A percentile compares a stretch with the other conserved stretches of the same genome.
These are phyloP conservation scores for Lachnellula subtilissima DNA, from an alignment of 2,329 filamentous ascomycete species.

Conservation along the genomic window DNA sequence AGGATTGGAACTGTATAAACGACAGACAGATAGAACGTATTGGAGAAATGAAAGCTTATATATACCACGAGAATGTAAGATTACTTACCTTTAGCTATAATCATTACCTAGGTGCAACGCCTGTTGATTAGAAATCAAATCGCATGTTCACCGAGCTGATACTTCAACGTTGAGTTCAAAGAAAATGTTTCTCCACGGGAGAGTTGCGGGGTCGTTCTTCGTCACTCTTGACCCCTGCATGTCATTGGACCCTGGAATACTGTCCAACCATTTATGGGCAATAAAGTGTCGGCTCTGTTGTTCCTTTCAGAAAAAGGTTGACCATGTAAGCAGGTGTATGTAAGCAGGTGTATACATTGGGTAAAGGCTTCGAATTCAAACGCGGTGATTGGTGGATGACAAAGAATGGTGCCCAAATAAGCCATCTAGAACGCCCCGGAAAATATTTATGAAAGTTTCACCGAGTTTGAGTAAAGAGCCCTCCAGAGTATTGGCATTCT, in stretches of 20 bases:
- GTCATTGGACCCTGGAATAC: too few species aligned
- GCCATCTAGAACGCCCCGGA: too few species aligned
- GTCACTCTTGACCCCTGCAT: neutral
- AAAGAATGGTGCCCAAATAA: too few species aligned
- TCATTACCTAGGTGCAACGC: neutral
- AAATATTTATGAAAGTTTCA: too few species aligned
- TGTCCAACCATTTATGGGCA: neutral
- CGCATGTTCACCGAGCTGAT: neutral
- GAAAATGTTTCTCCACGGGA: neutral
- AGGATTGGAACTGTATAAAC: too few species aligned
- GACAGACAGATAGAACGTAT: too few species aligned
- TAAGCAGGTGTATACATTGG: too few species aligned
- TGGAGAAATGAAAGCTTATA: neutral
- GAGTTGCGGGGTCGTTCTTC: neutral
- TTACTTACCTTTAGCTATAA: neutral
- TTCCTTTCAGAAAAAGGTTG: neutral
- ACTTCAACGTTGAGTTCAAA: neutral
- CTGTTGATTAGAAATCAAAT: neutral
- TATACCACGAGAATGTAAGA: neutral
- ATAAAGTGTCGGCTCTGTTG: neutral
- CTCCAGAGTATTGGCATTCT: too few species aligned
- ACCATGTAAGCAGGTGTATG: too few species aligned
- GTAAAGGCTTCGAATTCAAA: too few species aligned
- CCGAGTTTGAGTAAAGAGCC: too few species aligned
- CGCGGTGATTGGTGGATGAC: too few species aligned